These are phyloP conservation scores for Sphaerobolus stellatus DNA, from an alignment of 1,284 basidiomycete genomes.

Conservation along the genomic window DNA sequence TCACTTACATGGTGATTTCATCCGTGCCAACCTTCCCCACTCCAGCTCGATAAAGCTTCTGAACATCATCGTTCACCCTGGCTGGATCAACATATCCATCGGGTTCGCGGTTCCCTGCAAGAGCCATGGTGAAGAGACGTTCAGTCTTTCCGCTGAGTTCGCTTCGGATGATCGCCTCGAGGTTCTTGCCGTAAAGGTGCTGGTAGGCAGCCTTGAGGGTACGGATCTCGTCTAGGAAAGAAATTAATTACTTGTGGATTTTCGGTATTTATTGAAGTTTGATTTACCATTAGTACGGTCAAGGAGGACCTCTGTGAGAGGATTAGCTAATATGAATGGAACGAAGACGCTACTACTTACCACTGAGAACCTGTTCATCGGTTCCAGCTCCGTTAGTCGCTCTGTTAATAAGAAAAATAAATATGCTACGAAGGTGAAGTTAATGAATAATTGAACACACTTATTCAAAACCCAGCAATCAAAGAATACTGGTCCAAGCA, in stretches of 20 bases:
- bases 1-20: constrained; percentile 9
- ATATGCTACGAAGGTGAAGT: neutral
- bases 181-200: constrained; percentile 6
- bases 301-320: constrained; percentile 6
- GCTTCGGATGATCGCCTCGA: constrained; percentile 3
- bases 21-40: constrained; percentile 7
- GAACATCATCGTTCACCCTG: constrained; percentile 4
- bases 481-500: constrained; percentile 10
- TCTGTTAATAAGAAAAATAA: neutral
- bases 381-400: constrained; percentile 5
- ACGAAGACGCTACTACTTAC: neutral
- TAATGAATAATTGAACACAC: neutral
- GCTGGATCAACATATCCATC: constrained; percentile 9
- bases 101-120: constrained; percentile 4
- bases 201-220: constrained; percentile 10
- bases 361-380: constrained; percentile 11
- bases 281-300: constrained; percentile 8
- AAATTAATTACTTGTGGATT: neutral
- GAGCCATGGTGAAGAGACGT: constrained; percentile 11
- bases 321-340: neutral
- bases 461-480: constrained; percentile 11
- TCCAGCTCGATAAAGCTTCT: constrained; percentile 4
- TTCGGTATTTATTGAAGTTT: neutral
- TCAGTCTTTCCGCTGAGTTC: constrained; percentile 9
- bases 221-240: constrained; percentile 3